A percentile compares a stretch with the other conserved stretches of the same genome.
Evolutionary conservation across 768 basidiomycete genomes (phyloP).

Genomic region (Vararia minispora): DNA sequence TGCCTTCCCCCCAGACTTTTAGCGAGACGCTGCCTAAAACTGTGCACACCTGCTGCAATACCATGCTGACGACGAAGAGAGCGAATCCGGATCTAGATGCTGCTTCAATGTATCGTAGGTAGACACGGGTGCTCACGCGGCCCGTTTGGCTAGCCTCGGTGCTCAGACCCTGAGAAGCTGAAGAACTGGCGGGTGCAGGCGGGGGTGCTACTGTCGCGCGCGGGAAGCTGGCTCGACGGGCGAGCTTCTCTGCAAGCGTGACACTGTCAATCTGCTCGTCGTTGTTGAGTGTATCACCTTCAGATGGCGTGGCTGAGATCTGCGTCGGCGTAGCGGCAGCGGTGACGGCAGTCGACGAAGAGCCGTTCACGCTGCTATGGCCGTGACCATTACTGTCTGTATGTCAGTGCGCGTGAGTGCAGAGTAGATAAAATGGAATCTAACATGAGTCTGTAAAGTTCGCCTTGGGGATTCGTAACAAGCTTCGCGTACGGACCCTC

Average conservation of each 20-base stretch:
- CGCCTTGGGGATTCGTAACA: slow-evolving; percentile 47
- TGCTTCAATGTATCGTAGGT: slow-evolving; percentile 66
- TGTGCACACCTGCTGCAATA: slow-evolving; percentile 44
- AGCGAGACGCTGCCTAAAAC: slow-evolving; percentile 56
- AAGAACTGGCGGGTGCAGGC: slow-evolving; percentile 25
- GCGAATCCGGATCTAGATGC: slow-evolving; percentile 65
- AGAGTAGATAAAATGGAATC: slow-evolving; percentile 16
- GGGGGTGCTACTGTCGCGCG: slow-evolving; percentile 40
- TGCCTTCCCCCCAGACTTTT: slow-evolving; percentile 77
- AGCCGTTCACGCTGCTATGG: slow-evolving; percentile 6
- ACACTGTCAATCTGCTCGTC: slow-evolving; percentile 7
- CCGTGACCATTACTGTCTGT: slow-evolving; percentile 10
- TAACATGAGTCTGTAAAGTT: slow-evolving; percentile 68
- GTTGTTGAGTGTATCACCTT: slow-evolving; percentile 6
- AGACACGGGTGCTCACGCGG: slow-evolving; percentile 67
- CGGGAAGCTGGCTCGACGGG: slow-evolving; percentile 43
- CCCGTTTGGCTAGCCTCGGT: slow-evolving; percentile 76
- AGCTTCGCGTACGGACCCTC: slow-evolving; percentile 52
- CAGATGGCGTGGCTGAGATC: no score
- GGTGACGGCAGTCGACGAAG: no score
- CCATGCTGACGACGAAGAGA: slow-evolving; percentile 39
- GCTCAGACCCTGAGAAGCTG: slow-evolving; percentile 34
- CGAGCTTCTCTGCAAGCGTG: slow-evolving; percentile 37
- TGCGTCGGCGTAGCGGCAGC: slow-evolving; percentile 10
- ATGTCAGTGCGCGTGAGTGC: neutral